Percentiles rank a stretch among this genome's conserved stretches.
Conservation (phyloP, 2,329 filamentous ascomycete species). For the Diaporthe ilicicola region DNA sequence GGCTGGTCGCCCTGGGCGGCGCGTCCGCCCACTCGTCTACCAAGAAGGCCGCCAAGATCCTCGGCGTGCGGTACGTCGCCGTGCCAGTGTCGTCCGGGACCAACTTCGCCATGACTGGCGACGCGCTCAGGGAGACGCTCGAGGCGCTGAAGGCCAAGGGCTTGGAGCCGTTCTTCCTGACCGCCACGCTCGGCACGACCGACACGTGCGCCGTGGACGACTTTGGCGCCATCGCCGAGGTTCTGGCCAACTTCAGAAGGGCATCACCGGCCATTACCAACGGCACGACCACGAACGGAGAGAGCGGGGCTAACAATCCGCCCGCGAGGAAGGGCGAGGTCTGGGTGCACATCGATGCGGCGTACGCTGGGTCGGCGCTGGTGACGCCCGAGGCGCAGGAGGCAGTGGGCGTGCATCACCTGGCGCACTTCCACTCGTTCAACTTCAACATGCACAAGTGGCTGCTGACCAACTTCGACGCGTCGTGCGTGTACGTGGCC, state of each 20-base stretch:
- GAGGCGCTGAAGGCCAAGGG: conserved; percentile 72
- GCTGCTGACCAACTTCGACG: conserved; percentile 93
- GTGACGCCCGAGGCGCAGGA: conserved; percentile 80
- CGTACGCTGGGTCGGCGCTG: conserved; percentile 88
- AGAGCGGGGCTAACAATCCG: conserved; percentile 12
- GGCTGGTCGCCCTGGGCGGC: conserved; percentile 82
- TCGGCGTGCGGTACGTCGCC: conserved; percentile 81
- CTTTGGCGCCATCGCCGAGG: conserved; percentile 71
- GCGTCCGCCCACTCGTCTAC: conserved; percentile 84
- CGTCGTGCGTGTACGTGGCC: conserved; percentile 81
- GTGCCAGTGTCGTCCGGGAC: conserved; percentile 70
- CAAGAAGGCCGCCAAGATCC: conserved; percentile 86
- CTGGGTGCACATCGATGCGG: conserved; percentile 95
- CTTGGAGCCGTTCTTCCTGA: conserved; percentile 87
- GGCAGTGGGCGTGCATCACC: conserved; percentile 55
- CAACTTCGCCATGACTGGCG: conserved; percentile 75
- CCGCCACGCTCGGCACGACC: conserved; percentile 85
- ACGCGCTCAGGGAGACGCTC: conserved; percentile 68
- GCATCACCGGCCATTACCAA: conserved; percentile 28
- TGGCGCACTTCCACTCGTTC: conserved; percentile 83
- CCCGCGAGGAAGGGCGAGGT: conserved; percentile 56
- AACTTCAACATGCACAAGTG: conserved; percentile 98
- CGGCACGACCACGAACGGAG: background rate
- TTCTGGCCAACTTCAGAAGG: conserved; percentile 47
- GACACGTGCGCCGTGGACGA: conserved; percentile 89